Evolutionary conservation across 192 early-diverging fungal genomes (phyloP), one percentile per base, ranked within the genome.

Genomic region (Coemansia sp.): DNA sequence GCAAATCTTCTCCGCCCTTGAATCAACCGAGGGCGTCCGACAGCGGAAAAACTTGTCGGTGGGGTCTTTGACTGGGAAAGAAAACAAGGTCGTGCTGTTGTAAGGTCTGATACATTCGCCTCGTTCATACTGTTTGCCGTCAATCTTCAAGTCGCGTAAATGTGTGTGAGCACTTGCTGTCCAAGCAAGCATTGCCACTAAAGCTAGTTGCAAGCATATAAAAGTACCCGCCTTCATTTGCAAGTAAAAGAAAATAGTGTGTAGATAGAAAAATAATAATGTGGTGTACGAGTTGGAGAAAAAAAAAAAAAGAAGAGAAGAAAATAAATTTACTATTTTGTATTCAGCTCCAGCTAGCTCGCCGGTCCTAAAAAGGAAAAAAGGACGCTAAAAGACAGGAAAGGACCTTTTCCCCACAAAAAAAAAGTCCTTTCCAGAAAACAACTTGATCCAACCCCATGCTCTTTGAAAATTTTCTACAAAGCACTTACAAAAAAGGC

Each of bases 81-180:
- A 17, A 37, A 33, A 59, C 17, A 32, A 11, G 33, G 32, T 35
- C 0, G 30, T n/a, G 30, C 30, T 32, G 35, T 19, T 37, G 33
- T 59, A 59, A 7, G 57, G 57, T 37, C 57, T 33, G 35, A 59
- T 59, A 16, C 57, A 59, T 3, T 19, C 32, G 13, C 57, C 57
- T 33, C 57, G 57, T 1, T 59, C 57, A 6, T 37, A 37, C 17
- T 33, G 30, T 10, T 14, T 59, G 33, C 7, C 17, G 33, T 35
- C 57, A 38, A 59, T 59, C 30, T 37, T 59, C 57, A 59, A 59
- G 35, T 59, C 57, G 35, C 57, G 57, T 26, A 59, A 37, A 35
- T 59, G 57, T 14, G 57, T 59, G 35, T 59, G 57, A 14, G 32
- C 57, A 26, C 21, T 59, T 17, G 35, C 57, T 37, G 35, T 37